Conservation (phyloP, 345 rosid species). For the Reutealis trisperma region DNA sequence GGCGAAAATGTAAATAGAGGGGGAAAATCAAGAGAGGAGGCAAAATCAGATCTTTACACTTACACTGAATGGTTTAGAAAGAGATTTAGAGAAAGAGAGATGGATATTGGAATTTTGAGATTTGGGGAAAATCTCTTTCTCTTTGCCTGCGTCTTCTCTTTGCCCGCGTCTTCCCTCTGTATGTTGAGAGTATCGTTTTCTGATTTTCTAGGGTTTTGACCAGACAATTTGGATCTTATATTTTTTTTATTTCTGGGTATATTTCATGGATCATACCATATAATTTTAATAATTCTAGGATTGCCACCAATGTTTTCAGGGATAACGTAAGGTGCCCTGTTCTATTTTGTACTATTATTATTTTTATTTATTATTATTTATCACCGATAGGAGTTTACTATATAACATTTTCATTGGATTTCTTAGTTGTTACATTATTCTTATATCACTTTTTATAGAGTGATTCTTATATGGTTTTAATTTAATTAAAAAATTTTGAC, state of each 20-base stretch:
- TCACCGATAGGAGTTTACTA: too few relatives aligned
- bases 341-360: too few relatives aligned
- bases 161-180: neutral
- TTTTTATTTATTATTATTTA: too few relatives aligned
- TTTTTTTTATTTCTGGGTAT: neutral
- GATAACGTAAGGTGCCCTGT: neutral
- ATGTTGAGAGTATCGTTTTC: neutral
- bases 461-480: too few relatives aligned
- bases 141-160: neutral
- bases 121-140: neutral
- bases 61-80: neutral
- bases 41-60: neutral
- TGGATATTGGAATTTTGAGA: neutral
- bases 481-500: too few relatives aligned
- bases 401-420: too few relatives aligned
- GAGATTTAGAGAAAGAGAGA: neutral
- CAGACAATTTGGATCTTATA: neutral
- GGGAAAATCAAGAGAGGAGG: neutral
- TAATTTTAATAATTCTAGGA: neutral
- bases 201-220: conserved; percentile 20
- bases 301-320: neutral
- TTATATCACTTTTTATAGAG: too few relatives aligned
- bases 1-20: neutral
- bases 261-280: neutral
- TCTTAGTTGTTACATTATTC: too few relatives aligned